Percentiles rank a stretch among this genome's conserved stretches.
Evolutionary conservation across 495 filamentous ascomycete species (phyloP).

Genomic region (Bombardia bombarda): DNA sequence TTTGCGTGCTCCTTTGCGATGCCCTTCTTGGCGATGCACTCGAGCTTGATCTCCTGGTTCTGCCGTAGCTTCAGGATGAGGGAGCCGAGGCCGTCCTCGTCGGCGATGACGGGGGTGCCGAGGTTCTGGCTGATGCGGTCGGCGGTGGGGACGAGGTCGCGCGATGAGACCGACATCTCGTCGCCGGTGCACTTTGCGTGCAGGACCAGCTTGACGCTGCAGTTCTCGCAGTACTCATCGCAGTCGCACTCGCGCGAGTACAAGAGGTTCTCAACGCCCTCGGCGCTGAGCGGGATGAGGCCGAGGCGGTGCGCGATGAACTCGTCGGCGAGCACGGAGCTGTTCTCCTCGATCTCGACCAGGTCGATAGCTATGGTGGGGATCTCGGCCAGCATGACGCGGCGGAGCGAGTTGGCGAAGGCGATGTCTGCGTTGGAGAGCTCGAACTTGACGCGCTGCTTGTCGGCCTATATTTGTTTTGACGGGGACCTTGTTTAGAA

Average conservation of each 20-base stretch:
- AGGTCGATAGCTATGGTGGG: conserved; percentile 93
- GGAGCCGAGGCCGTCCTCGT: conserved; percentile 68
- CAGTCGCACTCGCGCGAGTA: conserved; percentile 97
- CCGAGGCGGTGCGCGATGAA: conserved; percentile 91
- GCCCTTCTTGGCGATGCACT: conserved; percentile 93
- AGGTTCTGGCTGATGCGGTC: conserved; percentile 51
- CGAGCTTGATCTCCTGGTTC: conserved; percentile 79
- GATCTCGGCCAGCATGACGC: conserved; percentile 87
- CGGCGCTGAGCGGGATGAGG: conserved; percentile 78
- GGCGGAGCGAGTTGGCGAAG: conserved; percentile 91
- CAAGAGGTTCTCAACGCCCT: conserved; percentile 70
- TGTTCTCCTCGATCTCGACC: conserved; percentile 88
- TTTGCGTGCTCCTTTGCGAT: conserved; percentile 98
- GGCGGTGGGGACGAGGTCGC: conserved; percentile 68
- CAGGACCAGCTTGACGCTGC: conserved; percentile 73
- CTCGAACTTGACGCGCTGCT: conserved; percentile 70
- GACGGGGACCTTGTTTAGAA: no score
- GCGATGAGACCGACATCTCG: conserved; percentile 84
- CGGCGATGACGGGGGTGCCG: conserved; percentile 81
- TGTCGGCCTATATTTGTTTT: conserved; percentile 56
- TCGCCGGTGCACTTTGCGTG: conserved; percentile 74
- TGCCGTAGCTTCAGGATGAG: conserved; percentile 84
- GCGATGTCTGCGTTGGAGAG: conserved; percentile 72
- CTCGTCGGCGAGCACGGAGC: conserved; percentile 89
- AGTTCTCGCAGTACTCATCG: conserved; percentile 84